Conservation (phyloP, 1,284 basidiomycete species). For the Mycena sp. region DNA sequence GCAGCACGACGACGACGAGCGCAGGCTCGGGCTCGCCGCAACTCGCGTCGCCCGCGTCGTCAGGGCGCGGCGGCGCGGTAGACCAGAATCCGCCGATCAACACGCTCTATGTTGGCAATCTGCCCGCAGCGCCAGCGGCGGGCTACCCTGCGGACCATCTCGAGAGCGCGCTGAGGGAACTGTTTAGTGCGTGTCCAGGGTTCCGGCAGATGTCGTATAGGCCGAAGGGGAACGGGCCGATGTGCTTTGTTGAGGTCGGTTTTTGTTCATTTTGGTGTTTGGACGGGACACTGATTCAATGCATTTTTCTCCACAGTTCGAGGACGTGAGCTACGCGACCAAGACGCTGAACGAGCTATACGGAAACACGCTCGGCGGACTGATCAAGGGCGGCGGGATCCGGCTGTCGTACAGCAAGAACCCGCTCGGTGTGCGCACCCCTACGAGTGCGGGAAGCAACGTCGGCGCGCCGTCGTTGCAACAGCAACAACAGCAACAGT, state of each 20-base stretch:
- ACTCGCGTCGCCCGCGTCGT: slow-evolving; percentile 62
- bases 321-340: slow-evolving; percentile 87
- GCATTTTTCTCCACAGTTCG: slow-evolving; percentile 68
- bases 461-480: slow-evolving; percentile 9
- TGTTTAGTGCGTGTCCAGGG: slow-evolving; percentile 84
- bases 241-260: slow-evolving; percentile 93
- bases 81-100: slow-evolving; percentile 97
- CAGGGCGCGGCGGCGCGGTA: slow-evolving; percentile 52
- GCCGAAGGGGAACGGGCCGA: slow-evolving; percentile 95
- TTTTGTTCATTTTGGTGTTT: slow-evolving; percentile 8
- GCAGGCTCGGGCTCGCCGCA: slow-evolving; percentile 59
- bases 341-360: slow-evolving; percentile 90
- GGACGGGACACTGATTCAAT: slow-evolving; percentile 22
- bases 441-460: slow-evolving; percentile 59
- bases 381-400: slow-evolving; percentile 95
- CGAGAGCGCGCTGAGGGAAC: slow-evolving; percentile 84
- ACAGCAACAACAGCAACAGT: slow-evolving; percentile 17
- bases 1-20: no score
- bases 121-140: slow-evolving; percentile 72
- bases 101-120: slow-evolving; percentile 93
- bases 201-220: slow-evolving; percentile 94
- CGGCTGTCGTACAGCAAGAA: slow-evolving; percentile 97
- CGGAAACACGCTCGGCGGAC: slow-evolving; percentile 88
- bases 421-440: slow-evolving; percentile 86
- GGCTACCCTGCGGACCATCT: slow-evolving; percentile 75